Percentiles rank a stretch among this genome's conserved stretches.
phyloP scores from a whole-genome alignment of 805 yeast species.

The Candida dajiaensis region DNA sequence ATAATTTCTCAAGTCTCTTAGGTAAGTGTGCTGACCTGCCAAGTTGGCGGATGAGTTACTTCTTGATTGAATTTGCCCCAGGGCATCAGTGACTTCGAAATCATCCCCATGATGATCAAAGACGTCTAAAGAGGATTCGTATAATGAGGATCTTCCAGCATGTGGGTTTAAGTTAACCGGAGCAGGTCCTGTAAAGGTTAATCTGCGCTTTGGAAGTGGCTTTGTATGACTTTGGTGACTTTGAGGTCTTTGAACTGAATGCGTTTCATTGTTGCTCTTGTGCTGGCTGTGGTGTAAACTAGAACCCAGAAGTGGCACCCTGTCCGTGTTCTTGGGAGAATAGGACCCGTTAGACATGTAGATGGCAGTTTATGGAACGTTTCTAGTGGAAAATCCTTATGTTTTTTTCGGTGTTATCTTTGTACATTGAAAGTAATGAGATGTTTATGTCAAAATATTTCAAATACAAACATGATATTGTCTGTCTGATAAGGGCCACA shows the following conservation, averaged over 20 bases:
- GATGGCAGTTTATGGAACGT: not conserved
- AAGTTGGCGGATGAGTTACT: constrained; percentile 3
- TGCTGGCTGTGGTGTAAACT: not conserved
- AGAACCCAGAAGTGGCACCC: not conserved
- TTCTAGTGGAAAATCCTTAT: too few species aligned
- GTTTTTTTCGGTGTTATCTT: not conserved
- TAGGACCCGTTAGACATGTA: not conserved
- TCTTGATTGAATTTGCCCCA: constrained; percentile 6
- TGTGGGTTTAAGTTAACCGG: not conserved
- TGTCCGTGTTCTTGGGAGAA: not conserved
- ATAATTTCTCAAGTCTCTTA: constrained; percentile 9
- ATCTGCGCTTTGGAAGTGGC: constrained; percentile 8
- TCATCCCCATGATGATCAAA: not conserved
- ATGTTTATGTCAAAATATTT: too few species aligned
- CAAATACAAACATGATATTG: too few species aligned
- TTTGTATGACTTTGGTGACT: not conserved
- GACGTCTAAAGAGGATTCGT: not conserved
- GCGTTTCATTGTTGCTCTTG: not conserved
- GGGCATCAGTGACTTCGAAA: constrained; percentile 6
- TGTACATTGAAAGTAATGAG: not conserved
- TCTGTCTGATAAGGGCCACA: too few species aligned
- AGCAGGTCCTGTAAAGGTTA: constrained; percentile 5
- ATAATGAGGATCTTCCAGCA: not conserved
- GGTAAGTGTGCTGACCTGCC: not conserved
- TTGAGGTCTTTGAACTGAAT: not conserved